These are phyloP conservation scores for Tolypocladium album DNA, from an alignment of 2,329 filamentous ascomycete genomes.

Conservation along the genomic window DNA sequence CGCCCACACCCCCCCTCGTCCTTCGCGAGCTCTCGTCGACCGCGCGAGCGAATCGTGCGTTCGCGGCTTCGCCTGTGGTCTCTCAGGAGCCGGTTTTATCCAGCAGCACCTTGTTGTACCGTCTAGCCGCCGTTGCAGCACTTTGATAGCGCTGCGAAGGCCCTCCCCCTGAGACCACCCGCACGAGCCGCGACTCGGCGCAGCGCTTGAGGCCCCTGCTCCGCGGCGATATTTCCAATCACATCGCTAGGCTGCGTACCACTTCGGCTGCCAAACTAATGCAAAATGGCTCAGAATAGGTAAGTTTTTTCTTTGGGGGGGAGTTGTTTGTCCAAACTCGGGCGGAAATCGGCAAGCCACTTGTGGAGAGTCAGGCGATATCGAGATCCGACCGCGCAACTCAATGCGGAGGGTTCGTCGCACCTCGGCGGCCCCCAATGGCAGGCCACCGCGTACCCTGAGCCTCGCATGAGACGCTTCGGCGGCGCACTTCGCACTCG, in stretches of 20 bases:
- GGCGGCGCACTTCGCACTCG: background rate
- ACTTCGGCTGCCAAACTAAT: conserved; percentile 1
- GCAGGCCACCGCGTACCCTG: background rate
- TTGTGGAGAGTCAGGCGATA: background rate
- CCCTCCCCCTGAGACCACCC: background rate
- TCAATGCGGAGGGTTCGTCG: background rate
- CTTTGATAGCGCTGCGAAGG: background rate
- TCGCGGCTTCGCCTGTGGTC: background rate
- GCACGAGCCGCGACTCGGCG: background rate
- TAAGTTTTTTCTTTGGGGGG: background rate
- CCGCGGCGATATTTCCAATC: background rate
- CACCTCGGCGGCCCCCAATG: background rate
- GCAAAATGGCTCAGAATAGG: conserved; percentile 23
- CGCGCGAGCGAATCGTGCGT: background rate
- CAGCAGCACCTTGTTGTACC: background rate
- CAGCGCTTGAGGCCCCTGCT: background rate
- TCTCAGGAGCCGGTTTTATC: too few species aligned
- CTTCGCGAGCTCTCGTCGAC: background rate
- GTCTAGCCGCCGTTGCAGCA: background rate
- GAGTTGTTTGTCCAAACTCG: background rate
- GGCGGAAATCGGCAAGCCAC: background rate
- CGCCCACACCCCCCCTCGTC: background rate
- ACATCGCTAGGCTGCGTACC: conserved; percentile 1
- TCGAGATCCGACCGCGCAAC: background rate
- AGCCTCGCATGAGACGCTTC: background rate